Base-by-base conservation (phyloP, 768 basidiomycete genomes). In the Coprinellus aureogranulatus region DNA sequence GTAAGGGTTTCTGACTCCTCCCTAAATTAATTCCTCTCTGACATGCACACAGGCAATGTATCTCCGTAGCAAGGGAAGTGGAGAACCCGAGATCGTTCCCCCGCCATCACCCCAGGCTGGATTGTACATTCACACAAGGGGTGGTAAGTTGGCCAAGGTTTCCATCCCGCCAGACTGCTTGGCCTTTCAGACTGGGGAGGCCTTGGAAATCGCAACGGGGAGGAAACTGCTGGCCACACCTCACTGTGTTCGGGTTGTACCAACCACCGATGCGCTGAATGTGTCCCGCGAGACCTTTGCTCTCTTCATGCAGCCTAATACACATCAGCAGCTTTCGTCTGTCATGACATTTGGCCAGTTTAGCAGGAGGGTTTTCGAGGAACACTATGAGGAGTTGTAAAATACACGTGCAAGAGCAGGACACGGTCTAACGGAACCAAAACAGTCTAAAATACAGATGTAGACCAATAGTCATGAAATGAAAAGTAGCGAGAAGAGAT, bases 171-270 rank as follows among this genome's bases (percentile, higher is more conserved):
- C 74, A 18, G 84, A 91, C 67, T 92, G 88, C 65, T 74, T 96
- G 52, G 96, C 95, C 2, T 98, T 99, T 72, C 97, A 99, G 70
- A 98, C 94, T 0, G 97, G 97, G 5, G 94, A 99, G 73, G 92
- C 96, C 9, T 82, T 99, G 22, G 88, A 97, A 69, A 77, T 98
- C 23, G 88, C 95, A 23, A 98, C 96, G 1, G 84, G 80, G 10
- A 84, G 87, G 14, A 83, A 79, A 55, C 78, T 99, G 16, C 83
- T 87, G 42, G 97, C 97, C 0, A 99, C 97, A 0, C 96, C 96
- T 12, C 96, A 98, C 63, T 97, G 92, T 62, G 96, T 98, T 42
- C 84, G 87, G 59, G 86, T 92, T 4, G 92, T 87, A 5, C 70
- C 70, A 3, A 75, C 74, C 37, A 58, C 70, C 52, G 73, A 76